Evolutionary conservation across 495 filamentous ascomycete species (phyloP).

Genomic region (Penicillium longicatenatum): DNA sequence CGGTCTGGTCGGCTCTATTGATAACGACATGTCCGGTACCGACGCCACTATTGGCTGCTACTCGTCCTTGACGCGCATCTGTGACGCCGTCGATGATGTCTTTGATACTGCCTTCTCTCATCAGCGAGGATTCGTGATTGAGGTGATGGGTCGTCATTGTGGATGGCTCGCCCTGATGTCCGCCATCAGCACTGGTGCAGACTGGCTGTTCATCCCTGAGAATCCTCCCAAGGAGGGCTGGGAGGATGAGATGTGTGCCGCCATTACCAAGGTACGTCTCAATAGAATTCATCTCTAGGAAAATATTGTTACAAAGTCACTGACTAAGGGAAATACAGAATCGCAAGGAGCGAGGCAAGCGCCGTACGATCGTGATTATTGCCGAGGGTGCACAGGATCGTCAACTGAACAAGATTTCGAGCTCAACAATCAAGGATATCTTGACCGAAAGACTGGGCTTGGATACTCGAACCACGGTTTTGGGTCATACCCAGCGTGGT

Average conservation of each 20-base stretch:
- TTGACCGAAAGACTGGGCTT: conserved; percentile 77
- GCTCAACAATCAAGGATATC: conserved; percentile 79
- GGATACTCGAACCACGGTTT: conserved; percentile 92
- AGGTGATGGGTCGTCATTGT: conserved; percentile 99
- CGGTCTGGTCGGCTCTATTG: conserved; percentile 93
- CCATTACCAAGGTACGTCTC: conserved; percentile 70
- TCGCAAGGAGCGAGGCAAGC: conserved; percentile 78
- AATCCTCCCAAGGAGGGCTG: conserved; percentile 87
- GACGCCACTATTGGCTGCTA: conserved; percentile 98
- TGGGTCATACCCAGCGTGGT: conserved; percentile 95
- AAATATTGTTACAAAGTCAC: background rate
- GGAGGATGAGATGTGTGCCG: conserved; percentile 83
- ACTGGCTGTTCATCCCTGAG: conserved; percentile 97
- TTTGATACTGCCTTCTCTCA: conserved; percentile 97
- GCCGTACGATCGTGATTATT: conserved; percentile 97
- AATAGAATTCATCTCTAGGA: background rate
- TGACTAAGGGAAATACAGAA: conserved; percentile 57
- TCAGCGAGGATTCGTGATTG: conserved; percentile 95
- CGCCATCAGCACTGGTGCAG: conserved; percentile 90
- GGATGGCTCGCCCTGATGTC: conserved; percentile 98
- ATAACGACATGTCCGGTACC: conserved; percentile 96
- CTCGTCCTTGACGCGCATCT: conserved; percentile 88
- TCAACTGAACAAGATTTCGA: conserved; percentile 80
- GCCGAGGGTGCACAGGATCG: conserved; percentile 92
- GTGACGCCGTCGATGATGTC: conserved; percentile 92